These are phyloP conservation scores for Eimeria necatrix DNA, from an alignment of 169 alveolate genomes.

Conservation along the genomic window DNA sequence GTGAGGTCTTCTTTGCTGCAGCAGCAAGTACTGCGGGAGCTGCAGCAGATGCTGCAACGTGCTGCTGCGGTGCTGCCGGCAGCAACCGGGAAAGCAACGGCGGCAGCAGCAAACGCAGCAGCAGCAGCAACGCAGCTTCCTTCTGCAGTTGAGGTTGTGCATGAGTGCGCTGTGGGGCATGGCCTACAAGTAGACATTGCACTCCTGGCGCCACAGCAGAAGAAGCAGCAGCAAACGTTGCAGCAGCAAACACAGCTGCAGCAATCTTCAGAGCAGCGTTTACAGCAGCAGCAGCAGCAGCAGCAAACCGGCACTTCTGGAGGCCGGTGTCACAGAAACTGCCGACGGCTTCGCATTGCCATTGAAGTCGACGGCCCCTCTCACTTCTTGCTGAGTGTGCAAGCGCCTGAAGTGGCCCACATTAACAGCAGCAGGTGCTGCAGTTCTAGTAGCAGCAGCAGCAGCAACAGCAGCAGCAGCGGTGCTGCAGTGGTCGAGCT, in stretches of 20 bases:
- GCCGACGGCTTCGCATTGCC: conserved; percentile 27
- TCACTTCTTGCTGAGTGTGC: conserved; percentile 42
- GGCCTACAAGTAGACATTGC: conserved; percentile 53
- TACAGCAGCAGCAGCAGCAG: conserved; percentile 27
- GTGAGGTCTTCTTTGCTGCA: conserved; percentile 54
- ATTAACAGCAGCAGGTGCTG: neutral
- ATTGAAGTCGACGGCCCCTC: conserved; percentile 64
- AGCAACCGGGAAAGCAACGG: neutral
- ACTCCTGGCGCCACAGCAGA: neutral
- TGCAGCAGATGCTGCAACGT: conserved; percentile 34
- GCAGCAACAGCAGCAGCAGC: conserved; percentile 21
- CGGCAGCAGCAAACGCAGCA: conserved; percentile 39
- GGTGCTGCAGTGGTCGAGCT: neutral
- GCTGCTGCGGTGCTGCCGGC: neutral
- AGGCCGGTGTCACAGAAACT: neutral
- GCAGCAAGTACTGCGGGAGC: conserved; percentile 56
- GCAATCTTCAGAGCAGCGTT: neutral
- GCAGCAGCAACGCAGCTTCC: neutral
- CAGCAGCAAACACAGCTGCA: neutral
- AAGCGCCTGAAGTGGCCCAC: neutral
- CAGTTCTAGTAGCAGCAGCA: neutral
- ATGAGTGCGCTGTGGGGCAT: conserved; percentile 14
- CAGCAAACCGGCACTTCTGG: neutral
- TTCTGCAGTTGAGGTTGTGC: neutral
- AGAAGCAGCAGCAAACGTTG: neutral